These are phyloP conservation scores for Angomonas ambiguus DNA, from an alignment of 208 protist species.

Conservation along the genomic window DNA sequence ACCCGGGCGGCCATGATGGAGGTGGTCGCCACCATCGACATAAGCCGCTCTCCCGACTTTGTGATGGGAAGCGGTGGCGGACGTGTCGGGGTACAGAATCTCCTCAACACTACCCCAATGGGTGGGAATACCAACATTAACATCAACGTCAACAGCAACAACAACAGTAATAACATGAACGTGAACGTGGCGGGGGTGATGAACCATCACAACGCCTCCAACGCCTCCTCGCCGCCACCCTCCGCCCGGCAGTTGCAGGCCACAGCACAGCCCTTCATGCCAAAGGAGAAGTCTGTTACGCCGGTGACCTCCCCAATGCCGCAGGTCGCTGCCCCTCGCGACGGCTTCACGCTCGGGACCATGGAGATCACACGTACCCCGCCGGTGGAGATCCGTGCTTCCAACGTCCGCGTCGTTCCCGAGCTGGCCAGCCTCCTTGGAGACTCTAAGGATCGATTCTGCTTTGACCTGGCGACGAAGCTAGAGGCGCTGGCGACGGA, in stretches of 20 bases:
- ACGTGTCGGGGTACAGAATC: too few relatives aligned
- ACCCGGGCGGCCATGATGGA: constrained; percentile 31
- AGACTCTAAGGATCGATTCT: constrained; percentile 25
- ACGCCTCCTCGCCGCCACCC: constrained; percentile 10
- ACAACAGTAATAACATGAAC: constrained; percentile 8
- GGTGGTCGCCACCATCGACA: constrained; percentile 56
- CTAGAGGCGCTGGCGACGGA: constrained; percentile 89
- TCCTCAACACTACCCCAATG: too few relatives aligned
- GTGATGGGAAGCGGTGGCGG: constrained; percentile 38
- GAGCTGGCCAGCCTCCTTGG: constrained; percentile 27
- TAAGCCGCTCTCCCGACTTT: constrained; percentile 76
- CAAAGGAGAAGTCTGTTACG: constrained; percentile 45
- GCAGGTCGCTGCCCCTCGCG: constrained; percentile 5
- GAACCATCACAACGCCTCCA: constrained; percentile 17
- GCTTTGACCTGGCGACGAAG: constrained; percentile 38
- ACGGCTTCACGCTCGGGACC: neutral
- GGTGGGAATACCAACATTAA: too few relatives aligned
- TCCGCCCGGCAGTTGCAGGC: constrained; percentile 60
- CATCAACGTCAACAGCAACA: constrained; percentile 9
- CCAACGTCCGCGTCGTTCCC: constrained; percentile 41
- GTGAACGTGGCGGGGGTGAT: constrained; percentile 11
- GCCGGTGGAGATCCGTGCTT: constrained; percentile 43
- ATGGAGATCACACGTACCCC: constrained; percentile 16
- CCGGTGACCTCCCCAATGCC: constrained; percentile 10
- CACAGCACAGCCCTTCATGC: constrained; percentile 85